Evolutionary conservation across 1,284 basidiomycete species (phyloP).

Genomic region (Exsudoporus floridanus): DNA sequence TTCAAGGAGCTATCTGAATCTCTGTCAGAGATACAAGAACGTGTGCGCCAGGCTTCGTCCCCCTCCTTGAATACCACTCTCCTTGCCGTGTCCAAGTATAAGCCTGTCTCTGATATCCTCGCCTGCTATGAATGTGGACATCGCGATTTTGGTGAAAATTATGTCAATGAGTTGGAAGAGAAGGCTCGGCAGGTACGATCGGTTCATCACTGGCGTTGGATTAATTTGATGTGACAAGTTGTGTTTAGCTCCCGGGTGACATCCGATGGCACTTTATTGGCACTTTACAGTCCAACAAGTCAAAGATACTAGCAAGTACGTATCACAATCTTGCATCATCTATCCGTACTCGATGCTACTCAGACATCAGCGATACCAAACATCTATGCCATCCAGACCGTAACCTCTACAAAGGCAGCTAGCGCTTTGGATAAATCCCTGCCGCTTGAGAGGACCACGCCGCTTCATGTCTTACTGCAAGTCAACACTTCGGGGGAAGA

Average conservation of each 20-base stretch:
- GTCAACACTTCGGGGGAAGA: constrained; percentile 94
- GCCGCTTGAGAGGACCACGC: constrained; percentile 44
- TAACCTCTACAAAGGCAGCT: constrained; percentile 86
- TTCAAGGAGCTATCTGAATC: constrained; percentile 51
- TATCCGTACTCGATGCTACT: constrained; percentile 5
- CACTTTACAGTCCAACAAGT: constrained; percentile 92
- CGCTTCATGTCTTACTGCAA: constrained; percentile 77
- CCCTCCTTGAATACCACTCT: constrained; percentile 42
- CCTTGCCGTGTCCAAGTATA: constrained; percentile 94
- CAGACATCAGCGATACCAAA: constrained; percentile 75
- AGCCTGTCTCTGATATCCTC: constrained; percentile 84
- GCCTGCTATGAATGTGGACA: constrained; percentile 81
- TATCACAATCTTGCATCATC: not conserved
- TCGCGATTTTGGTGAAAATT: constrained; percentile 96
- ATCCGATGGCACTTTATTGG: constrained; percentile 99
- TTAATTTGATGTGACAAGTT: constrained; percentile 7
- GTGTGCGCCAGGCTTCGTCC: constrained; percentile 43
- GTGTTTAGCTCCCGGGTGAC: constrained; percentile 67
- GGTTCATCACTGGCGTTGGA: not conserved
- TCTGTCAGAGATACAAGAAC: constrained; percentile 49
- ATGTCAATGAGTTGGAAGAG: constrained; percentile 92
- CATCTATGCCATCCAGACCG: constrained; percentile 85
- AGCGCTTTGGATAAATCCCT: constrained; percentile 81
- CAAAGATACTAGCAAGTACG: constrained; percentile 82
- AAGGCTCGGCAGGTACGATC: constrained; percentile 73